Base-by-base conservation (phyloP, 164 flowering plant genomes). In the Macadamia tetraphylla region DNA sequence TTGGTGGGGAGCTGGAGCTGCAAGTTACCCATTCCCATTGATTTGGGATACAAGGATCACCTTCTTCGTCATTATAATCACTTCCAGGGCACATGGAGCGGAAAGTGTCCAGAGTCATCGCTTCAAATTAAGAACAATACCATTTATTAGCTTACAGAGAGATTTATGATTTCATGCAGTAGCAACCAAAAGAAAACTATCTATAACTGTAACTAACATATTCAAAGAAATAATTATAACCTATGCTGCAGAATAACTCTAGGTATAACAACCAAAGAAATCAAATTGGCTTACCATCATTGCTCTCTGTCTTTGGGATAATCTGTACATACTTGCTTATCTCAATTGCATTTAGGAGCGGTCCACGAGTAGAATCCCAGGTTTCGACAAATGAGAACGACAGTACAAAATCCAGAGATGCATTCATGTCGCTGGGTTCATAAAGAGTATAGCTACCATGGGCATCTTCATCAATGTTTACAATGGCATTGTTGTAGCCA, bases 381-480 rank as follows among this genome's bases (percentile, higher is more conserved):
- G 98, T 94, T 81, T 87, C 88, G 51, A 70, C 81, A 77, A 94
- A 88, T 32, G 88, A 62, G 70, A 94, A 94, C 30, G 94, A 84
- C 59, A 91, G 75, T 32, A 94, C 88, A 80, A 85, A 94, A 66
- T 83, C 79, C 66, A 91, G 63, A 32, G 90, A 75, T 58, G 88
- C 86, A 67, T 94, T 94, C 92, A 86, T 92, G 79, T 84, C 90
- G 78, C 96, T 91, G 0, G 97, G 98, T 76, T 91, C 97, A 67
- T 94, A 94, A 17, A 94, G 84, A 3, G 75, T 88, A 75, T 87
- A 87, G 80, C 88, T 91, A 55, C 94, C 94, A 70, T 86, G 84
- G 29, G 97, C 96, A 84, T 94, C 91, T 76, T 94, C 98, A 40
- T 77, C 87, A 70, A 94, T 90, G 70, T 94, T 91, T 46, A 90